phyloP scores from a whole-genome alignment of 2,329 filamentous ascomycete species.

The Nothopassalora personata region DNA sequence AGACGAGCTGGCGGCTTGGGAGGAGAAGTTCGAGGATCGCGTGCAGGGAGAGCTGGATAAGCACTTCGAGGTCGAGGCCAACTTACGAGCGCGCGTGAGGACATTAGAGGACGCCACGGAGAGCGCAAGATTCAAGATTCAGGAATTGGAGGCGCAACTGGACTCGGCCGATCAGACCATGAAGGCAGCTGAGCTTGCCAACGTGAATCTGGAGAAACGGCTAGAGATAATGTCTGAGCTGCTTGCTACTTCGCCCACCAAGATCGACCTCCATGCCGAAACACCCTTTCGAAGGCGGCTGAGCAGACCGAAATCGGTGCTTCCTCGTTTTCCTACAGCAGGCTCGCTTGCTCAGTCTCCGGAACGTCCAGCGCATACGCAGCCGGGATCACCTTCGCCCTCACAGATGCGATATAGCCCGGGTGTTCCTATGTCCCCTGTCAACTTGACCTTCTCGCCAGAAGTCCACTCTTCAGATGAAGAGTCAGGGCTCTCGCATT shows the following conservation, averaged over 20 bases:
- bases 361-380: conserved; percentile 18
- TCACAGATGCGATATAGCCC: conserved; percentile 8
- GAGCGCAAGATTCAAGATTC: conserved; percentile 25
- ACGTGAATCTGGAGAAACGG: conserved; percentile 35
- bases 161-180: conserved; percentile 29
- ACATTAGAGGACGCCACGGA: conserved; percentile 29
- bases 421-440: conserved; percentile 10
- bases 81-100: conserved; percentile 27
- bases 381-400: conserved; percentile 8
- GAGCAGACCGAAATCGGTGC: conserved; percentile 31
- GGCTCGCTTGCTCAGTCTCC: conserved; percentile 26
- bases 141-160: conserved; percentile 33
- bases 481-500: conserved; percentile 8
- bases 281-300: conserved; percentile 25
- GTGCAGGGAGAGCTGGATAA: conserved; percentile 32
- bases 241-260: conserved; percentile 34
- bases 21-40: conserved; percentile 33
- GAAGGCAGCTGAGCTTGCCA: conserved; percentile 32
- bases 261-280: conserved; percentile 31
- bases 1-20: conserved; percentile 35
- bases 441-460: conserved; percentile 14
- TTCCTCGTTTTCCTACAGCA: conserved; percentile 31
- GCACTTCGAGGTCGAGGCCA: conserved; percentile 26
- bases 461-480: conserved; percentile 17
- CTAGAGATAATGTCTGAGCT: conserved; percentile 36